A percentile compares a stretch with the other conserved stretches of the same genome.
phyloP scores from a whole-genome alignment of 371 early-diverging fungal species.

The Vairimorpha ceranae region DNA sequence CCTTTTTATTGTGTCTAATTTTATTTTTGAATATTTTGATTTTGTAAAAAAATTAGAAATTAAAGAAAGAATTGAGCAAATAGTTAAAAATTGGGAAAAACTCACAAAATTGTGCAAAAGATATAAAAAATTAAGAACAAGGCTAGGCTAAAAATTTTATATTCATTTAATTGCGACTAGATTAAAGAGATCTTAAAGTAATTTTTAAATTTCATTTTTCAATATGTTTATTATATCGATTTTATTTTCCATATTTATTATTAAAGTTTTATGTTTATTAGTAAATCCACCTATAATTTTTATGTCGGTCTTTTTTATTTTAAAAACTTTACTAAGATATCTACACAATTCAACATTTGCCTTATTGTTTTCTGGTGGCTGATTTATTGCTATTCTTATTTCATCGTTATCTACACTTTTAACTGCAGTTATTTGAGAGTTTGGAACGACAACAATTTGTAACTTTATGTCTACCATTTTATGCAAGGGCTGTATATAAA shows the following conservation, averaged over 20 bases:
- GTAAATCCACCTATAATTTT: conserved; percentile 10
- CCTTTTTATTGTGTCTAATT: conserved; percentile 26
- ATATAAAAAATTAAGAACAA: background rate
- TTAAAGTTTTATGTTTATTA: conserved; percentile 14
- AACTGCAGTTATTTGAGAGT: background rate
- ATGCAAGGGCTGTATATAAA: too few relatives aligned
- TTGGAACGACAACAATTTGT: background rate
- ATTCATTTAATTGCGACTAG: background rate
- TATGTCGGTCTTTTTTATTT: conserved; percentile 6
- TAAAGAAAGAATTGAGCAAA: background rate
- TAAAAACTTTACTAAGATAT: conserved; percentile 29
- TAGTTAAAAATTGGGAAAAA: conserved; percentile 11
- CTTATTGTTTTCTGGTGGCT: conserved; percentile 35
- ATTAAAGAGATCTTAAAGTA: too few relatives aligned
- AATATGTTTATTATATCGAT: background rate
- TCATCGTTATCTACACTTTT: background rate
- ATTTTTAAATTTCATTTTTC: background rate
- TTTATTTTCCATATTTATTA: conserved; percentile 6
- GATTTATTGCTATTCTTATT: conserved; percentile 14
- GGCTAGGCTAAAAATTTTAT: background rate
- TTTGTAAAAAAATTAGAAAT: background rate
- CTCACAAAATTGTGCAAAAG: conserved; percentile 7
- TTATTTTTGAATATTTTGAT: conserved; percentile 30
- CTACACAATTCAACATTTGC: conserved; percentile 32
- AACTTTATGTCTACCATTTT: background rate